Conservation (phyloP, 23 red algal genomes). For the Pyropia haitanensis region DNA sequence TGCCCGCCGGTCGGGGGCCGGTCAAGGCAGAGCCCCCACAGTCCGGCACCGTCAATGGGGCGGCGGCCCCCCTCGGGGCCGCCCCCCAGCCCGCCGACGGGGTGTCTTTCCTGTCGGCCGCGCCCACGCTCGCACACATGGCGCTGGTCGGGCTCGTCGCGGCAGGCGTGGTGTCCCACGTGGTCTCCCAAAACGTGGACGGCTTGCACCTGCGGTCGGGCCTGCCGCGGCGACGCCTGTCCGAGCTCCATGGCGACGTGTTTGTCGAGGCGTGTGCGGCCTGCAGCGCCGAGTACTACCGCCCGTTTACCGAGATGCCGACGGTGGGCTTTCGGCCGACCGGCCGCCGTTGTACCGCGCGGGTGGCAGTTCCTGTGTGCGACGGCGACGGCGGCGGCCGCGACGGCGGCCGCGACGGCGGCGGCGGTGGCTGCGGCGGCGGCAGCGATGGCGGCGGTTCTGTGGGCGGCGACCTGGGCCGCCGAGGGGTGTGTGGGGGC, state of each 20-base stretch:
- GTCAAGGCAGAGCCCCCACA: too few relatives aligned
- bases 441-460: too few relatives aligned
- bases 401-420: too few relatives aligned
- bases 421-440: too few relatives aligned
- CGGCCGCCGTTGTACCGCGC: constrained; percentile 7
- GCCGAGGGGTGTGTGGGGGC: background rate
- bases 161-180: constrained; percentile 27
- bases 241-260: constrained; percentile 85
- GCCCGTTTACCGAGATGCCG: constrained; percentile 19
- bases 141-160: constrained; percentile 35
- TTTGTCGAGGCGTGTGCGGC: constrained; percentile 61
- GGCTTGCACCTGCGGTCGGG: constrained; percentile 76
- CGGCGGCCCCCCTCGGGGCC: background rate
- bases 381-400: too few relatives aligned
- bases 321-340: constrained; percentile 57
- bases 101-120: constrained; percentile 38
- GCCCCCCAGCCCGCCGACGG: background rate
- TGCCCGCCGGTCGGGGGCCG: too few relatives aligned
- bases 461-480: background rate
- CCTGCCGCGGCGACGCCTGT: constrained; percentile 31
- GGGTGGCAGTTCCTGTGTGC: too few relatives aligned
- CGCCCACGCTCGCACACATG: constrained; percentile 83
- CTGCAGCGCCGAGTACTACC: constrained; percentile 33
- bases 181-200: constrained; percentile 95
- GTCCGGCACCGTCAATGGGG: background rate